Percentiles rank a stretch among this genome's conserved stretches.
phyloP scores from a whole-genome alignment of 2,329 filamentous ascomycete genomes.

The Cordyceps farinosa region DNA sequence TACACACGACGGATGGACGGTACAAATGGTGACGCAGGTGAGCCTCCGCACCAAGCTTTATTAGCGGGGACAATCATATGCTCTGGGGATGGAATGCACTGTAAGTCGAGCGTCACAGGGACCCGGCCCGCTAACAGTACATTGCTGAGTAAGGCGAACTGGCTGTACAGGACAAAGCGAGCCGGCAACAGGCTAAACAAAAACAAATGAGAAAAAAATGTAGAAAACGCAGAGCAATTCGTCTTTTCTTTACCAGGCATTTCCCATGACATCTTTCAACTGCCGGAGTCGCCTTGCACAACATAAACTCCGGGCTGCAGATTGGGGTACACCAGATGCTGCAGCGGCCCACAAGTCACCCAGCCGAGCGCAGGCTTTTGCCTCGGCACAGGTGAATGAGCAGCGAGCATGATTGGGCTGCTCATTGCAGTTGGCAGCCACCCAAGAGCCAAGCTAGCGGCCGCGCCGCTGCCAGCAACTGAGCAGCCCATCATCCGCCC shows the following conservation, averaged over 20 bases:
- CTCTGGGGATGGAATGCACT: neutral
- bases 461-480: neutral
- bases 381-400: conserved; percentile 12
- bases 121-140: neutral
- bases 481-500: neutral
- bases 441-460: no score
- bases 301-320: conserved; percentile 3
- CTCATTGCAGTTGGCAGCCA: neutral
- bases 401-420: neutral
- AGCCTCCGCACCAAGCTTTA: neutral
- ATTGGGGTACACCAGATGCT: neutral
- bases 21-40: neutral
- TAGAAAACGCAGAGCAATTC: no score
- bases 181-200: neutral
- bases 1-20: neutral
- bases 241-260: no score
- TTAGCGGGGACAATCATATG: conserved; percentile 1
- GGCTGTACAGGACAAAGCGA: neutral
- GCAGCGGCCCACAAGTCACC: conserved; percentile 1
- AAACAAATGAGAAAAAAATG: no score
- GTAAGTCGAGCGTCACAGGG: neutral
- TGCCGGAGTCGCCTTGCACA: neutral
- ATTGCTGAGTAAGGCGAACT: neutral
- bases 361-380: neutral
- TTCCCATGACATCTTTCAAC: neutral